These are phyloP conservation scores for Gossypium gossypioides DNA, from an alignment of 441 rosid species.

Conservation along the genomic window DNA sequence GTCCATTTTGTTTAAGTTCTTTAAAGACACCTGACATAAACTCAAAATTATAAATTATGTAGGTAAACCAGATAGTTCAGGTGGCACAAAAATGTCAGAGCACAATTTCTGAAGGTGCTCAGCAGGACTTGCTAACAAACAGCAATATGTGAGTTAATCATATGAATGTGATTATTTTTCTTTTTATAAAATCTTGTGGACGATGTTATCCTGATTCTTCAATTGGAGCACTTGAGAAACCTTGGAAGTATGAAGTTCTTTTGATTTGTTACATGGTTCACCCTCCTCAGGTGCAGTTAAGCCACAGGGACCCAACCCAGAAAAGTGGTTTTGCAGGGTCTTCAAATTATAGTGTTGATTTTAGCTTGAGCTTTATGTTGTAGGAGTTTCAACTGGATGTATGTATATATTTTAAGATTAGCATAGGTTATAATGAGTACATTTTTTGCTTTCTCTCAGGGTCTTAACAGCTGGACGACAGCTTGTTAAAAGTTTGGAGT, in stretches of 20 bases:
- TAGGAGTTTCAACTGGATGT: not conserved
- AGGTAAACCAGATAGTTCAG: conserved; percentile 92
- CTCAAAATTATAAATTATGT: conserved; percentile 19
- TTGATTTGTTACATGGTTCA: not conserved
- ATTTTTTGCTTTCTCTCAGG: conserved; percentile 35
- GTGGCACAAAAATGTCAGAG: conserved; percentile 95
- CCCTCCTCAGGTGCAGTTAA: not conserved
- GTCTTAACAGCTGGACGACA: conserved; percentile 87
- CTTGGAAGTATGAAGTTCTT: not conserved
- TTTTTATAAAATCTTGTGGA: not conserved
- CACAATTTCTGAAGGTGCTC: conserved; percentile 82
- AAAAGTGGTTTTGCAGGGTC: not conserved
- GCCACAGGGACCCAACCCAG: not conserved
- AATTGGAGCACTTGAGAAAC: not conserved
- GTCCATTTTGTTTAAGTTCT: conserved; percentile 3
- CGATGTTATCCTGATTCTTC: too few species aligned
- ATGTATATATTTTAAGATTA: not conserved
- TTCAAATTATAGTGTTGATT: not conserved
- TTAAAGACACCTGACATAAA: not conserved
- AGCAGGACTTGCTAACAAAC: conserved; percentile 82
- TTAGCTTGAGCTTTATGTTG: not conserved
- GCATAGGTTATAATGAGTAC: not conserved
- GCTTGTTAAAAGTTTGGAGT: conserved; percentile 80
- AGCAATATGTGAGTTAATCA: conserved; percentile 67
- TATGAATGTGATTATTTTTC: not conserved